Evolutionary conservation across 164 flowering plant genomes (phyloP), one percentile per base, ranked within the genome.

Genomic region (Amborella trichopoda): DNA sequence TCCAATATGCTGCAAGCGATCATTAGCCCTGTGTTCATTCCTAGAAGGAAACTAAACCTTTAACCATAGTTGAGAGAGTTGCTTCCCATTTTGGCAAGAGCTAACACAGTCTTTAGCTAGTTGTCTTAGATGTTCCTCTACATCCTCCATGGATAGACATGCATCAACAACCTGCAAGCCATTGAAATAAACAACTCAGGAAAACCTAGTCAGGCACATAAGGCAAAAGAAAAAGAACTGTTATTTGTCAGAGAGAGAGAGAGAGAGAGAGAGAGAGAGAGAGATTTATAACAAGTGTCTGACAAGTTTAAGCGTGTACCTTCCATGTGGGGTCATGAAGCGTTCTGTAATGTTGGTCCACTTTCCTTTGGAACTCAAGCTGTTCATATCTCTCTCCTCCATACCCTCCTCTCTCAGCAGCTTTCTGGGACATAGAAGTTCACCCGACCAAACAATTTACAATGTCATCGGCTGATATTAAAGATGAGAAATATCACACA

Each of bases 331-430:
- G 41, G 72, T 81, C 94, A 44, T 47, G 59, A 28, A 88, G 91
- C 9, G 45, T 39, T 40, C 63, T 54, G 56, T 84, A 88, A 41
- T 63, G 53, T 32, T 68, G 55, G 12, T 73, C 63, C 50, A 88
- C 97, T 66, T 76, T 72, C 52, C 28, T 72, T 64, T 84, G 94
- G 64, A 88, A 88, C 48, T 84, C 94, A 38, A 84, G 80, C 59
- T 77, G 64, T 71, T 88, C 97, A 40, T 88, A 84, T 58, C 87
- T 74, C 72, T 88, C 97, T 26, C 60, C 81, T 36, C 97, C 94
- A 65, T 88, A 84, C 6, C 84, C 89, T 48, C 94, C 89, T 65
- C 97, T 76, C 67, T 81, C 77, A 23, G 94, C 75, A 49, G 94
- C 97, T 81, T 74, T 72, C 94, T 87, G 76, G 46, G 30, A 63